A percentile compares a stretch with the other conserved stretches of the same genome.
phyloP scores from a whole-genome alignment of 2,329 filamentous ascomycete genomes.

The Pseudocercospora ulei region DNA sequence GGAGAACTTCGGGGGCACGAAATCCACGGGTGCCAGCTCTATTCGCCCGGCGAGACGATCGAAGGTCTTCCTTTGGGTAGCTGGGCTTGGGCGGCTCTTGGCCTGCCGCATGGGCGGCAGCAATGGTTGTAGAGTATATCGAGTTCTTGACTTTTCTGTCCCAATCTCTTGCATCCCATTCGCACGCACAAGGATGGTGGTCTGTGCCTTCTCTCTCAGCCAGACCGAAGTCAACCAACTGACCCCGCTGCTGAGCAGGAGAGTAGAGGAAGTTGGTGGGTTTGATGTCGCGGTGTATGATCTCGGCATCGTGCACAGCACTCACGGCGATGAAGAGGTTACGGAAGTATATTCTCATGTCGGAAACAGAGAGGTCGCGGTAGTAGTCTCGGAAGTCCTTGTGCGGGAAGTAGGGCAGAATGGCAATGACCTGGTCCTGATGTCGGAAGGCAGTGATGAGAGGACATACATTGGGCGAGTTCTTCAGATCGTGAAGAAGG shows the following conservation, averaged over 20 bases:
- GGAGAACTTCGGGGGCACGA: constrained; percentile 86
- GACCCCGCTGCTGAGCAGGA: constrained; percentile 65
- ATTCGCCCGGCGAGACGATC: constrained; percentile 82
- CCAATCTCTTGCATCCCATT: constrained; percentile 54
- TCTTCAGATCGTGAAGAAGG: constrained; percentile 74
- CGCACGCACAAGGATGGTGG: constrained; percentile 71
- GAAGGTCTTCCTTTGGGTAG: constrained; percentile 82
- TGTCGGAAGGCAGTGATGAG: constrained; percentile 94
- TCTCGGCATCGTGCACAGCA: constrained; percentile 71
- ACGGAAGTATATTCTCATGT: constrained; percentile 82
- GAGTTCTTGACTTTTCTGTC: constrained; percentile 49
- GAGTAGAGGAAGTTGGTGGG: constrained; percentile 97
- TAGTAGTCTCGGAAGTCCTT: constrained; percentile 94
- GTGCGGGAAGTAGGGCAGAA: constrained; percentile 91
- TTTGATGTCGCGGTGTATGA: constrained; percentile 58
- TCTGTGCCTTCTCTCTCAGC: constrained; percentile 68
- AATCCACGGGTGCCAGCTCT: constrained; percentile 91
- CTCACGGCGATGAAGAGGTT: constrained; percentile 77
- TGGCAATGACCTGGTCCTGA: constrained; percentile 87
- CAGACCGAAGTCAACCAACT: constrained; percentile 97
- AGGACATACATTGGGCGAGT: constrained; percentile 78
- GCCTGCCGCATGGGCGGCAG: constrained; percentile 24
- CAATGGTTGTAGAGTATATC: constrained; percentile 50
- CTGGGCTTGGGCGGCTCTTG: constrained; percentile 42
- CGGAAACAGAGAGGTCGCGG: constrained; percentile 71